Conservation (phyloP, 495 filamentous ascomycete species). For the Podospora tetraspora region DNA sequence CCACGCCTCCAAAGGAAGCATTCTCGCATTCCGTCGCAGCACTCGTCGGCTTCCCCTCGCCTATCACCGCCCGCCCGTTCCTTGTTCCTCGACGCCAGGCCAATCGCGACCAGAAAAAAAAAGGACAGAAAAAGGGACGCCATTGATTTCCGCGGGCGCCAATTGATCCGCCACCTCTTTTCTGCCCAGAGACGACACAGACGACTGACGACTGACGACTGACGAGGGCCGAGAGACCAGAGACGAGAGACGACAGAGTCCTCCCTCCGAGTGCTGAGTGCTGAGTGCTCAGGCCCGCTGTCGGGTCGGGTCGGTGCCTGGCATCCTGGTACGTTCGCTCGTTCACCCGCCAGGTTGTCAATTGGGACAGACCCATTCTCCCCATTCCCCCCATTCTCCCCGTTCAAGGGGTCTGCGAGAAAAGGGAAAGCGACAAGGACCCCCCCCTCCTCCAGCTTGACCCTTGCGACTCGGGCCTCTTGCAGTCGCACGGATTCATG, state of each 20-base stretch:
- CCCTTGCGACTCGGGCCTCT: slow-evolving; percentile 14
- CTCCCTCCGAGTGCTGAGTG: neutral
- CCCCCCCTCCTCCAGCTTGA: slow-evolving; percentile 5
- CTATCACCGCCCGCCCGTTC: slow-evolving; percentile 10
- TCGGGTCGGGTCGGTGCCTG: neutral
- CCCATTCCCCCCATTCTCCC: no score
- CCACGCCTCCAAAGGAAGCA: neutral
- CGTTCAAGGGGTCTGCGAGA: neutral
- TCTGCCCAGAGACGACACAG: neutral
- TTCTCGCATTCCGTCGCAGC: neutral
- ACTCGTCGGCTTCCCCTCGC: slow-evolving; percentile 3
- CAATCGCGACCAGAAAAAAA: slow-evolving; percentile 18
- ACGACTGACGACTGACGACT: no score
- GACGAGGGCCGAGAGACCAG: no score
- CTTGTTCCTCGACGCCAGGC: slow-evolving; percentile 21
- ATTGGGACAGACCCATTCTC: neutral
- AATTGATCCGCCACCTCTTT: slow-evolving; percentile 20
- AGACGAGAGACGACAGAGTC: neutral
- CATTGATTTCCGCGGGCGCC: slow-evolving; percentile 15
- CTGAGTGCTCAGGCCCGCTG: neutral
- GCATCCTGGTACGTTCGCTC: neutral
- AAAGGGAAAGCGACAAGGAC: neutral
- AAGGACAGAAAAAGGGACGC: neutral
- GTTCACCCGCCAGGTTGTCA: neutral
- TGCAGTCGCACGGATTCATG: slow-evolving; percentile 22